These are phyloP conservation scores for Leersia perrieri DNA, from an alignment of 176 grass and related monocot species.

Conservation along the genomic window DNA sequence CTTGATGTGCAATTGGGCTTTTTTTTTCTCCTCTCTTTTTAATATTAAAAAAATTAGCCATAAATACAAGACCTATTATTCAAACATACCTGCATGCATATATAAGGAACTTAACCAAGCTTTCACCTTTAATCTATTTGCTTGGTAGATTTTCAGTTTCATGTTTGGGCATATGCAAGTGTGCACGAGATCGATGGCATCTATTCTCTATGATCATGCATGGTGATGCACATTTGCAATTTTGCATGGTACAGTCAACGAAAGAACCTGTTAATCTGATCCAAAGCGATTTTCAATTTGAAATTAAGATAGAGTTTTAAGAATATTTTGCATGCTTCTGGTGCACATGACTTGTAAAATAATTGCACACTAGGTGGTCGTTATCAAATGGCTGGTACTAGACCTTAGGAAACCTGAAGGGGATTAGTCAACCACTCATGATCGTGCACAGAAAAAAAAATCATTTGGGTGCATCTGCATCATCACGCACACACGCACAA, in stretches of 20 bases:
- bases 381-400: background rate
- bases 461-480: background rate
- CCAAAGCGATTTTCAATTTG: too few species aligned
- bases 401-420: background rate
- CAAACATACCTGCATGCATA: too few species aligned
- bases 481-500: background rate
- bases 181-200: background rate
- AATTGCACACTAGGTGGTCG: background rate
- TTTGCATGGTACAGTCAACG: background rate
- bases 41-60: too few species aligned
- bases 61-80: too few species aligned
- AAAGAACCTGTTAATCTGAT: background rate
- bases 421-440: conserved; percentile 15
- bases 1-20: background rate
- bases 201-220: too few species aligned
- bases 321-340: background rate
- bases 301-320: too few species aligned
- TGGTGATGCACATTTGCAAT: too few species aligned
- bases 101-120: too few species aligned
- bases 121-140: too few species aligned
- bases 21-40: too few species aligned
- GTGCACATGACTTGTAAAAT: too few species aligned
- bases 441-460: background rate
- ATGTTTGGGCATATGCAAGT: background rate
- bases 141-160: background rate